Evolutionary conservation across 2,329 filamentous ascomycete species (phyloP).

Genomic region (Mycosphaerella arachidis): DNA sequence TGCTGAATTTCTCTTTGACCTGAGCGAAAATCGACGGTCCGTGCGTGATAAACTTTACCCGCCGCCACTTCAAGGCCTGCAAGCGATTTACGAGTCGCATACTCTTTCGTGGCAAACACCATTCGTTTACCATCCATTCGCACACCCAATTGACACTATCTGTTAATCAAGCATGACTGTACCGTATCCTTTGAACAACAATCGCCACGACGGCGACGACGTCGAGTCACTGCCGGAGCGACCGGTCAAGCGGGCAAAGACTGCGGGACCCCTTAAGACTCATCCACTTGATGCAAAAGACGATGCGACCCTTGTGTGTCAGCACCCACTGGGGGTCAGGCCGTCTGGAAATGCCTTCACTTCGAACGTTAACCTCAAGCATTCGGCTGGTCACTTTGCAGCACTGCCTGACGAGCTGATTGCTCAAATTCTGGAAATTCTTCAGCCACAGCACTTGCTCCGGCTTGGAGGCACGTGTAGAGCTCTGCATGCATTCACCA

Average conservation of each 20-base stretch:
- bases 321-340: slow-evolving; percentile 78
- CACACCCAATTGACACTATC: background rate
- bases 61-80: background rate
- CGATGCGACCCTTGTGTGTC: slow-evolving; percentile 54
- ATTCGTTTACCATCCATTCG: background rate
- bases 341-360: slow-evolving; percentile 80
- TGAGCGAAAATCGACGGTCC: slow-evolving; percentile 17
- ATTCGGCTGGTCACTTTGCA: slow-evolving; percentile 61
- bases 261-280: slow-evolving; percentile 2
- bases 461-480: slow-evolving; percentile 73
- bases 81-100: background rate
- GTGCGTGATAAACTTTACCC: background rate
- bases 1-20: slow-evolving; percentile 10
- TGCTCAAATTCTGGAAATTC: slow-evolving; percentile 66
- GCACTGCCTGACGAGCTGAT: slow-evolving; percentile 76
- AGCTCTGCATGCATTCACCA: slow-evolving; percentile 79
- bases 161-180: slow-evolving; percentile 11
- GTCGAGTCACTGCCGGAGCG: slow-evolving; percentile 11
- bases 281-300: slow-evolving; percentile 9
- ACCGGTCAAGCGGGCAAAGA: slow-evolving; percentile 19
- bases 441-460: slow-evolving; percentile 61
- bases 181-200: background rate
- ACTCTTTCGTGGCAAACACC: slow-evolving; percentile 5
- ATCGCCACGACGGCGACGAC: slow-evolving; percentile 4
- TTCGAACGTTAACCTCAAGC: slow-evolving; percentile 61